Conservation (phyloP, 2,329 filamentous ascomycete species). For the Gnomoniopsis sp. region DNA sequence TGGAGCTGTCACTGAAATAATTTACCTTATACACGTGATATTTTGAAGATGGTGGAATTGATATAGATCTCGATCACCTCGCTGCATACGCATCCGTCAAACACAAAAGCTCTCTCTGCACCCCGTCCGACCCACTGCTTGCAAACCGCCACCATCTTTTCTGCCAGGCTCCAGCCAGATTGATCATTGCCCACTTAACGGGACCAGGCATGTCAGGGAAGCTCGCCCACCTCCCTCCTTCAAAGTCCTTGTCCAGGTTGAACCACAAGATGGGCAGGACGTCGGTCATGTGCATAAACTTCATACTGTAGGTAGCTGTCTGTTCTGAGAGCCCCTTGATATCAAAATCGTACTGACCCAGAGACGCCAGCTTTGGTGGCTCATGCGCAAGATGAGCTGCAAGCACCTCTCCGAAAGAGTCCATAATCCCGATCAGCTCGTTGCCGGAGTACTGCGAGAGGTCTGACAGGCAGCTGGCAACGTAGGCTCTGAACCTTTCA, state of each 20-base stretch:
- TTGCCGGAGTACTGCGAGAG: background rate
- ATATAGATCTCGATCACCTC: too few relatives aligned
- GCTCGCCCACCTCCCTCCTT: background rate
- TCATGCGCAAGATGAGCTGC: background rate
- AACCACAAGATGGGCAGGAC: background rate
- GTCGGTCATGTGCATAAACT: background rate
- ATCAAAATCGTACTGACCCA: background rate
- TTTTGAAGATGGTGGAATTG: too few relatives aligned
- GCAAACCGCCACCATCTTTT: constrained; percentile 1
- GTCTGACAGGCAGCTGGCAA: background rate
- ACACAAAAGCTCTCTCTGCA: constrained; percentile 1
- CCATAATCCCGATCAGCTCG: background rate
- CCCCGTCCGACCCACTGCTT: background rate
- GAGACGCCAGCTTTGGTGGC: constrained; percentile 8
- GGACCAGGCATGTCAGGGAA: background rate
- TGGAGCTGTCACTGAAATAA: too few relatives aligned
- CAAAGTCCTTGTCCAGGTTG: constrained; percentile 3
- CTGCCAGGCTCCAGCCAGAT: background rate
- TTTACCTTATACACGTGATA: too few relatives aligned
- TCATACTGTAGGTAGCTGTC: constrained; percentile 1
- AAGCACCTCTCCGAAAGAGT: background rate
- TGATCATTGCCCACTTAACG: constrained; percentile 1
- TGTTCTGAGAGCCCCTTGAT: background rate
- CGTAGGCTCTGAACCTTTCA: background rate
- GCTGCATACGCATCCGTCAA: too few relatives aligned